Evolutionary conservation across 495 filamentous ascomycete genomes (phyloP).

Genomic region (Penicillium riverlandense): DNA sequence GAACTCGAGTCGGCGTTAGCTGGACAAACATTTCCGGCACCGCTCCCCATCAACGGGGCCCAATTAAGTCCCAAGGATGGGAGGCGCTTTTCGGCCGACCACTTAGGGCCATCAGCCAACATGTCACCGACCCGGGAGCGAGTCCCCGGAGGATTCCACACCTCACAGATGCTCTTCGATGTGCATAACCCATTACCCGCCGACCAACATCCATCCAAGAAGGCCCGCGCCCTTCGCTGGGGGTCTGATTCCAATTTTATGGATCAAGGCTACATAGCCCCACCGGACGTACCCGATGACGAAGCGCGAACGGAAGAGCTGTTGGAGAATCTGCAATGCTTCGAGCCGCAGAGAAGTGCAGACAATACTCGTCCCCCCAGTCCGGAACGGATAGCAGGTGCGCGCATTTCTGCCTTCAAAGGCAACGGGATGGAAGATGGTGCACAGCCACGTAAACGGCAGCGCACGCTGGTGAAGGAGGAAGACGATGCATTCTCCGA

Average conservation of each 20-base stretch:
- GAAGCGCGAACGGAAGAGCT: constrained; percentile 47
- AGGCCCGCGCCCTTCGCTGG: constrained; percentile 46
- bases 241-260: constrained; percentile 60
- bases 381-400: constrained; percentile 30
- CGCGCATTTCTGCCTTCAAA: neutral
- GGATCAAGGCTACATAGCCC: constrained; percentile 48
- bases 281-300: constrained; percentile 45
- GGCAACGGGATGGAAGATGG: constrained; percentile 15
- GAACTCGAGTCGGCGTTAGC: constrained; percentile 23
- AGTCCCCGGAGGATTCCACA: constrained; percentile 31
- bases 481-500: constrained; percentile 34
- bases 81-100: constrained; percentile 11
- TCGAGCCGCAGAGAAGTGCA: constrained; percentile 46
- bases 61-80: neutral
- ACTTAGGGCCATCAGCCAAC: constrained; percentile 6
- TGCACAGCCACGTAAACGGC: constrained; percentile 27
- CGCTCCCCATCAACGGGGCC: constrained; percentile 18
- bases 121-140: constrained; percentile 14
- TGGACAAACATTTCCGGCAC: constrained; percentile 22
- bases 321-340: constrained; percentile 46
- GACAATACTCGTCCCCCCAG: constrained; percentile 53
- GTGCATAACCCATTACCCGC: constrained; percentile 31
- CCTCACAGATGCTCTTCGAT: constrained; percentile 40
- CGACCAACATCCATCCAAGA: constrained; percentile 33
- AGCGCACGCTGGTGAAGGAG: constrained; percentile 24